Evolutionary conservation across 2,329 filamentous ascomycete genomes (phyloP), one percentile per base, ranked within the genome.

Genomic region (Microsporum ferrugineum): DNA sequence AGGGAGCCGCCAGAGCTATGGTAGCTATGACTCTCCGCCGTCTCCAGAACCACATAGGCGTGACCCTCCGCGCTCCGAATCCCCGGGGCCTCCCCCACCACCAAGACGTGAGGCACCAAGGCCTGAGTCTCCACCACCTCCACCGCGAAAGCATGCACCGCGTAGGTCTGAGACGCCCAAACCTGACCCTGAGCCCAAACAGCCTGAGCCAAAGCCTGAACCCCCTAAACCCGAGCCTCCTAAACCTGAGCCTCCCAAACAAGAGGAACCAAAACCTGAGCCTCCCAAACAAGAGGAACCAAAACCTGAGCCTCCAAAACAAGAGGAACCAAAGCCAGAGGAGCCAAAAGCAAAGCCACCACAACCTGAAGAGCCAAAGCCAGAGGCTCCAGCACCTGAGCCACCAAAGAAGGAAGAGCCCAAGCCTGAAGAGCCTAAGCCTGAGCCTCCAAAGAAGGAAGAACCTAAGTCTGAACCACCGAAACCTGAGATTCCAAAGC

Each of bases 131-230:
- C 45, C 31, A 51, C n/a, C 49, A 14, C 53, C 53, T 29, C 62
- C 47, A 12, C 57, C 60, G 8, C 62, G 57, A n/a, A 33, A 58
- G 7, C 60, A 55, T 10, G 38, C 39, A 29, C 23, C 45, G 4
- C 47, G 59, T 8, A 51, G 38, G 47, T 45, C 62, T 23, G n/a
- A 60, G 39, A 38, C 53, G 41, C 57, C 57, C 29, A 59, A 56
- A 17, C 55, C 43, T 12, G 43, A 51, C 12, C 66, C 66, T 47
- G 63, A 65, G 57, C 60, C 64, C n/a, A 64, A 63, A 33, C 17
- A 62, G 33, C 57, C 65, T 29, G 43, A 60, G 17, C 36, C 47
- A 17, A 47, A 57, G 29, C 57, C 39, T 53, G 36, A 45, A 10
- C 59, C 61, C 6, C 60, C 63, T n/a, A 64, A 39, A 29, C 34